These are phyloP conservation scores for Gnaphalium uliginosum DNA, from an alignment of 129 eudicot species.

Conservation along the genomic window DNA sequence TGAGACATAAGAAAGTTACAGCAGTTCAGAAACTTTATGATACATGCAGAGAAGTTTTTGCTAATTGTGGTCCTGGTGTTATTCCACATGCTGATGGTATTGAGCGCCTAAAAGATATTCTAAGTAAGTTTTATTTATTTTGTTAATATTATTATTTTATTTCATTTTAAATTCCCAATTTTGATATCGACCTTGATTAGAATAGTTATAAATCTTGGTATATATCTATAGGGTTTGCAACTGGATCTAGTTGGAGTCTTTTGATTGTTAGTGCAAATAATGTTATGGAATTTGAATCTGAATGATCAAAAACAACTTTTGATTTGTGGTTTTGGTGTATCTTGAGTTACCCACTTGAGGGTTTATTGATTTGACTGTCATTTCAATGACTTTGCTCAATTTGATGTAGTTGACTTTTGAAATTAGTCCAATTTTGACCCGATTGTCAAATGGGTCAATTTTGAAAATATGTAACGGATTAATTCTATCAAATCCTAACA, in stretches of 20 bases:
- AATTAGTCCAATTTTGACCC: constrained; percentile 27
- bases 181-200: constrained; percentile 3
- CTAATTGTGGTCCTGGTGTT: constrained; percentile 77
- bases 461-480: neutral
- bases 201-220: neutral
- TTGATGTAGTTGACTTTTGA: constrained; percentile 19
- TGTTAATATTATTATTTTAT: neutral
- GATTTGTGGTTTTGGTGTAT: constrained; percentile 19
- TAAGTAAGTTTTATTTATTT: constrained; percentile 60
- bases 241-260: constrained; percentile 20
- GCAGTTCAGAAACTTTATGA: constrained; percentile 71
- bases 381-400: constrained; percentile 1
- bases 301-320: constrained; percentile 17
- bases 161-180: neutral
- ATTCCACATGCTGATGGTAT: constrained; percentile 58
- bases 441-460: constrained; percentile 14
- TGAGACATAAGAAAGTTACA: constrained; percentile 43
- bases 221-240: neutral
- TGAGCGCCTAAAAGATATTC: constrained; percentile 55
- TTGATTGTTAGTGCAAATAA: constrained; percentile 6
- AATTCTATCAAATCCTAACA: neutral
- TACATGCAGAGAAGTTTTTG: constrained; percentile 75
- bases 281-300: neutral
- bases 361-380: neutral
- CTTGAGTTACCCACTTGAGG: constrained; percentile 13